phyloP scores from a whole-genome alignment of 2,329 filamentous ascomycete genomes.

The Didymella lethalis region DNA sequence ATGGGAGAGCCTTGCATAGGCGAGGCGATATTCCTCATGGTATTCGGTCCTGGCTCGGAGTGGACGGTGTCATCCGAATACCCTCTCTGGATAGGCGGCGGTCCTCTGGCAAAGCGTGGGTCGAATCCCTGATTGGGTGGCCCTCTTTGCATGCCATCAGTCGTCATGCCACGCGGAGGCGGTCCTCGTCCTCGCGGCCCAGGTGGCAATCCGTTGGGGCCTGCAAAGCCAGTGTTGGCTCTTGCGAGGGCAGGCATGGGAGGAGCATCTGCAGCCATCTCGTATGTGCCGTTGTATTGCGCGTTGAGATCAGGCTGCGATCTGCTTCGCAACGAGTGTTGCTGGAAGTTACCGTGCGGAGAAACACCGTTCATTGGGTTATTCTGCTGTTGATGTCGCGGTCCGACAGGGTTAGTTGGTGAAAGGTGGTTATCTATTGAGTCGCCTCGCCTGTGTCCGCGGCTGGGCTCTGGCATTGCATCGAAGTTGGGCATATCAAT shows the following conservation, averaged over 20 bases:
- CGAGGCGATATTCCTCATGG: slow-evolving; percentile 40
- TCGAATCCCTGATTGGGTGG: slow-evolving; percentile 29
- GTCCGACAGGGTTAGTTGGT: slow-evolving; percentile 19
- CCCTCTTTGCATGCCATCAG: slow-evolving; percentile 19
- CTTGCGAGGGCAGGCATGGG: slow-evolving; percentile 59
- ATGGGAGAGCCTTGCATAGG: slow-evolving; percentile 40
- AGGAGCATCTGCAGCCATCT: slow-evolving; percentile 72
- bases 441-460: slow-evolving; percentile 45
- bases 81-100: slow-evolving; percentile 43
- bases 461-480: slow-evolving; percentile 55
- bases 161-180: slow-evolving; percentile 37
- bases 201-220: slow-evolving; percentile 33
- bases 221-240: slow-evolving; percentile 51
- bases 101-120: slow-evolving; percentile 39
- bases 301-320: slow-evolving; percentile 70
- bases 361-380: slow-evolving; percentile 12
- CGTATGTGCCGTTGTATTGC: slow-evolving; percentile 63
- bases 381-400: slow-evolving; percentile 15
- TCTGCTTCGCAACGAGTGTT: slow-evolving; percentile 64
- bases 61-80: slow-evolving; percentile 47
- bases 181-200: slow-evolving; percentile 41
- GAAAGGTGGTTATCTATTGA: slow-evolving; percentile 50
- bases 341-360: slow-evolving; percentile 35
- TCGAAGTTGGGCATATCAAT: slow-evolving; percentile 72
- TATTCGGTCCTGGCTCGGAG: slow-evolving; percentile 48